These are phyloP conservation scores for Irpex sp. DNA, from an alignment of 1,284 basidiomycete genomes.

Conservation along the genomic window DNA sequence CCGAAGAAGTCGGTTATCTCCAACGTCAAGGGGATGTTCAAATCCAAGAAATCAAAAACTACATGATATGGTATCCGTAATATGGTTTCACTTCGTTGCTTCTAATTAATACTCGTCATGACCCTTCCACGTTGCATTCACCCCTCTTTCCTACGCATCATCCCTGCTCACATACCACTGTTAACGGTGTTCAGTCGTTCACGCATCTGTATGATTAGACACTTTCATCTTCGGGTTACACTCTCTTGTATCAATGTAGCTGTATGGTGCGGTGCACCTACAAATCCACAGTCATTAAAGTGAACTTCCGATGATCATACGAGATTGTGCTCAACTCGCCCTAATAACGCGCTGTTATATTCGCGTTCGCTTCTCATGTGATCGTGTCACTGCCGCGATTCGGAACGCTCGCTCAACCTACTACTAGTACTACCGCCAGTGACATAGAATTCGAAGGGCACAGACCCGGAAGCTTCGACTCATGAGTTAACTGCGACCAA, in stretches of 20 bases:
- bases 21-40: conserved; percentile 1
- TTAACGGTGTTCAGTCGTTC: background rate
- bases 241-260: background rate
- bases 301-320: too few species aligned
- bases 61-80: background rate
- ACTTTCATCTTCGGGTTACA: background rate
- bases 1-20: background rate
- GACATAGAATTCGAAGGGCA: too few species aligned
- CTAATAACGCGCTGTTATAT: too few species aligned
- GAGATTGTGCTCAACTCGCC: too few species aligned
- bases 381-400: too few species aligned
- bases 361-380: too few species aligned
- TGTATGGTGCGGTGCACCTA: background rate
- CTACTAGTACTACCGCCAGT: too few species aligned
- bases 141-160: background rate
- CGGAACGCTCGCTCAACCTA: too few species aligned
- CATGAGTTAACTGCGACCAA: too few species aligned
- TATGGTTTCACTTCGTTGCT: background rate
- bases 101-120: background rate
- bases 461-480: too few species aligned
- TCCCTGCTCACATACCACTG: background rate
- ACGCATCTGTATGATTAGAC: background rate
- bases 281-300: too few species aligned
- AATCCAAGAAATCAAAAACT: background rate
- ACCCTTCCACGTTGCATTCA: background rate